Evolutionary conservation across 140 eudicot genomes (phyloP).

Genomic region (Bidens hawaiensis): DNA sequence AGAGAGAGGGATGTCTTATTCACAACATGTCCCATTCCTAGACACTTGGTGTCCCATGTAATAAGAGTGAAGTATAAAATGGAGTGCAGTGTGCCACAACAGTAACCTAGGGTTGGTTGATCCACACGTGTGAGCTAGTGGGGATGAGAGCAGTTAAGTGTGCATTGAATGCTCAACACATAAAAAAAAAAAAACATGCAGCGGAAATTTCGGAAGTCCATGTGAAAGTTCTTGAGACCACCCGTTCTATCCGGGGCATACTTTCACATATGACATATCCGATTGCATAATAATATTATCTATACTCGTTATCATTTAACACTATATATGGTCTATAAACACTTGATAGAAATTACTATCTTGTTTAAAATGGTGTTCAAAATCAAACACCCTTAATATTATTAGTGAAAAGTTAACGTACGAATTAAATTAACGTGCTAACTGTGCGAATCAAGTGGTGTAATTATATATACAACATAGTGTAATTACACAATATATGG

Average conservation of each 20-base stretch:
- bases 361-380: too few species aligned
- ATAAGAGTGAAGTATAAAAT: background rate
- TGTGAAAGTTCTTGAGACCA: slow-evolving; percentile 49
- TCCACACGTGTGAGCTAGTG: slow-evolving; percentile 3
- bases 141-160: slow-evolving; percentile 10
- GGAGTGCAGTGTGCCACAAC: background rate
- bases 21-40: background rate
- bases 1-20: background rate
- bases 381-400: too few species aligned
- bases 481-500: too few species aligned
- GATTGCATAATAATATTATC: too few species aligned
- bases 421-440: too few species aligned
- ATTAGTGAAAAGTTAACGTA: too few species aligned
- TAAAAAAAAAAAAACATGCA: slow-evolving; percentile 17
- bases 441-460: too few species aligned
- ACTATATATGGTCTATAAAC: too few species aligned
- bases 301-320: too few species aligned
- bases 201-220: slow-evolving; percentile 94
- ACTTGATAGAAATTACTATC: too few species aligned
- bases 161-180: slow-evolving; percentile 18
- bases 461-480: too few species aligned
- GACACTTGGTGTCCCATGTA: background rate
- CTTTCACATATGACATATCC: slow-evolving; percentile 11
- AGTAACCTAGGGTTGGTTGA: background rate
- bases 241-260: slow-evolving; percentile 48